Evolutionary conservation across 768 basidiomycete genomes (phyloP), one percentile per base, ranked within the genome.

Genomic region (Lactarius pseudohatsudake): DNA sequence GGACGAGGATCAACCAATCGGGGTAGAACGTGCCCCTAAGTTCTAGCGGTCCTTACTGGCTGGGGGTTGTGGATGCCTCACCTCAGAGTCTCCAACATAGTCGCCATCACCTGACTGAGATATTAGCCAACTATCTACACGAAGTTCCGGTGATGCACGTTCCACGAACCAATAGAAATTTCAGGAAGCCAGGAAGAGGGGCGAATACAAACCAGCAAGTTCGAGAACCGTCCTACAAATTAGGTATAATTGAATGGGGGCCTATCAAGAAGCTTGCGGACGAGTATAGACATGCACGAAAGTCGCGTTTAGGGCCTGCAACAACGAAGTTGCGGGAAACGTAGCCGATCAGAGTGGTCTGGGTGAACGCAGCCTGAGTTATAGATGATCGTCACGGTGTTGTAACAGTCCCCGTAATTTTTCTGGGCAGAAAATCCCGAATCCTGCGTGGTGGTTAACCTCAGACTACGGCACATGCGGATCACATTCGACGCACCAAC

Each of bases 301-400:
- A 34, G 34, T 59, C 62, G 53, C 62, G 58, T 67, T 67, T 38
- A 34, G 57, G 62, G 62, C 30, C 26, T 56, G 58, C 61, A 34
- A 59, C 16, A 59, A 30, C 22, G 20, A 63, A 58, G 22, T 41
- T 54, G 43, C 15, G 28, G 62, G 43, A n/a, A 56, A 56, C 41
- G 57, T 57, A 45, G 61, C 40, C 61, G 62, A 67, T 67, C 66
- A 67, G 57, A 67, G 34, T 54, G 34, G 62, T 57, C 62, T 63
- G 57, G 32, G n/a, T 32, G 26, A 50, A 62, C 41, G 36, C 60
- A 47, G 61, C 45, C 26, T n/a, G 26, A 50, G n/a, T 57, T 43
- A 66, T 40, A 41, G 53, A 47, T 47, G 66, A 67, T 67, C 62
- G 62, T 34, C 45, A 43, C 40, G 47, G 53, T 59, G 20, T 55